Evolutionary conservation across 768 basidiomycete genomes (phyloP).

Genomic region (Leccinum truebloodii): DNA sequence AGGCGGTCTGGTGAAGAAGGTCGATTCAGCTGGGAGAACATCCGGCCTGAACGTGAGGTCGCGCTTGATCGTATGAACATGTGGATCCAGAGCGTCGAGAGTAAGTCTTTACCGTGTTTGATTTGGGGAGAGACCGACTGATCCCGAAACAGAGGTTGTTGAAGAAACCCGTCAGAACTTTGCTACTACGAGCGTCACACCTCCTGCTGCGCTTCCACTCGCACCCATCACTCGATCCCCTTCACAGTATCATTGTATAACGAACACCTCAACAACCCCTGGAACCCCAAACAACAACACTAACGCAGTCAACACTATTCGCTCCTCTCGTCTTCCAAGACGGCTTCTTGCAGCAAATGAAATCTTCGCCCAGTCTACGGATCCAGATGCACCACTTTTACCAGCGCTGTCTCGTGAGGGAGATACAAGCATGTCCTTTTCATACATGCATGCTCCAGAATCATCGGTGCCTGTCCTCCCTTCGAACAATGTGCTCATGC

Average conservation of each 20-base stretch:
- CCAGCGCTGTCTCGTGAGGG: slow-evolving; percentile 15
- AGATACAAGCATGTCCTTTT: slow-evolving; percentile 26
- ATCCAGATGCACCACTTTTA: slow-evolving; percentile 22
- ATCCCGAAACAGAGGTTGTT: slow-evolving; percentile 61
- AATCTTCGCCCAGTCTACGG: slow-evolving; percentile 53
- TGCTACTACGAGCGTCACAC: slow-evolving; percentile 48
- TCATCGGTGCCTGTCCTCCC: slow-evolving; percentile 23
- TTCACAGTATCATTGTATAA: slow-evolving; percentile 36
- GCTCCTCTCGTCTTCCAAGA: slow-evolving; percentile 55
- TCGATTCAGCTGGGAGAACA: slow-evolving; percentile 37
- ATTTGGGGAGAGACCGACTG: neutral
- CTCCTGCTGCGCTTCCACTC: slow-evolving; percentile 64
- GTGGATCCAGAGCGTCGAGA: slow-evolving; percentile 84
- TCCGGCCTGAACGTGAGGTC: slow-evolving; percentile 32
- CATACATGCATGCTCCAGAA: slow-evolving; percentile 21
- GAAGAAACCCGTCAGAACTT: slow-evolving; percentile 80
- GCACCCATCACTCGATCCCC: slow-evolving; percentile 54
- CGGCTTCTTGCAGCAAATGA: slow-evolving; percentile 65
- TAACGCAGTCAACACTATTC: slow-evolving; percentile 12
- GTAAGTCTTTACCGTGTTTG: slow-evolving; percentile 44
- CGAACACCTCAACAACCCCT: slow-evolving; percentile 34
- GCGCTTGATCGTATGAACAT: slow-evolving; percentile 67
- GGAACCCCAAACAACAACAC: slow-evolving; percentile 7
- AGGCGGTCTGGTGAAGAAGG: slow-evolving; percentile 34
- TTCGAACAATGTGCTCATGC: slow-evolving; percentile 22